Conservation (phyloP, 352 stramenopile species). For the Pythium scleroteichum region DNA sequence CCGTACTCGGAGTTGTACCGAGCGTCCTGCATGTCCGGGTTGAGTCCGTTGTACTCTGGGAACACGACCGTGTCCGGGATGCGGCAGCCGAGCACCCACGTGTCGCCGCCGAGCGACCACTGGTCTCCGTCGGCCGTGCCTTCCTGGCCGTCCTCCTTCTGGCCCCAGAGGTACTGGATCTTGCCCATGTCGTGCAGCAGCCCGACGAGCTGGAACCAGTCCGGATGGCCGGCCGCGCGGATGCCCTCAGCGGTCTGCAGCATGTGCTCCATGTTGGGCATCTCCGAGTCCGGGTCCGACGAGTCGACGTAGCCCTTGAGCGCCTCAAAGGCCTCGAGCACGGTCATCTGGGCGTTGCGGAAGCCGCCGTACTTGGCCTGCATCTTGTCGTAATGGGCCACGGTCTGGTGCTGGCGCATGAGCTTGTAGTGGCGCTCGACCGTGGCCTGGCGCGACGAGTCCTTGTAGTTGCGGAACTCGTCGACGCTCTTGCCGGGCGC, state of each 20-base stretch:
- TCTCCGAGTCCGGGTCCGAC: slow-evolving; percentile 89
- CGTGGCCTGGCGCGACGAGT: slow-evolving; percentile 59
- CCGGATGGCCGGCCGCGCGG: slow-evolving; percentile 82
- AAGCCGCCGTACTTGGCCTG: slow-evolving; percentile 73
- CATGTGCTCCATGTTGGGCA: slow-evolving; percentile 92
- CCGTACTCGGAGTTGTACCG: slow-evolving; percentile 85
- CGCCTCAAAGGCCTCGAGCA: slow-evolving; percentile 89
- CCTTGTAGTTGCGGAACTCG: slow-evolving; percentile 81
- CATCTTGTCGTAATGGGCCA: slow-evolving; percentile 74
- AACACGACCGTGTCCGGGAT: slow-evolving; percentile 91
- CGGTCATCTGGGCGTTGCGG: slow-evolving; percentile 84
- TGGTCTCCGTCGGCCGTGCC: slow-evolving; percentile 87
- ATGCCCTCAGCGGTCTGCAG: slow-evolving; percentile 95
- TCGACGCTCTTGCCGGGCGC: slow-evolving; percentile 60
- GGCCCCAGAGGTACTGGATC: slow-evolving; percentile 94
- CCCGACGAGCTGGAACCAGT: slow-evolving; percentile 92
- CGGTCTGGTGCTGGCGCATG: slow-evolving; percentile 76
- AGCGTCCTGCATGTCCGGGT: slow-evolving; percentile 88
- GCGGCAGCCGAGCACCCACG: slow-evolving; percentile 89
- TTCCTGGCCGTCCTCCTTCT: slow-evolving; percentile 81
- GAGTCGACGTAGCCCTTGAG: slow-evolving; percentile 93
- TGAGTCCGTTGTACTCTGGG: slow-evolving; percentile 88
- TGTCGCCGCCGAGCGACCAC: slow-evolving; percentile 93
- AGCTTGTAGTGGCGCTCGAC: slow-evolving; percentile 79
- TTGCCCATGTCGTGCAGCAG: slow-evolving; percentile 95